Evolutionary conservation across 2,329 filamentous ascomycete species (phyloP).

Genomic region (Fusarium zealandicum): DNA sequence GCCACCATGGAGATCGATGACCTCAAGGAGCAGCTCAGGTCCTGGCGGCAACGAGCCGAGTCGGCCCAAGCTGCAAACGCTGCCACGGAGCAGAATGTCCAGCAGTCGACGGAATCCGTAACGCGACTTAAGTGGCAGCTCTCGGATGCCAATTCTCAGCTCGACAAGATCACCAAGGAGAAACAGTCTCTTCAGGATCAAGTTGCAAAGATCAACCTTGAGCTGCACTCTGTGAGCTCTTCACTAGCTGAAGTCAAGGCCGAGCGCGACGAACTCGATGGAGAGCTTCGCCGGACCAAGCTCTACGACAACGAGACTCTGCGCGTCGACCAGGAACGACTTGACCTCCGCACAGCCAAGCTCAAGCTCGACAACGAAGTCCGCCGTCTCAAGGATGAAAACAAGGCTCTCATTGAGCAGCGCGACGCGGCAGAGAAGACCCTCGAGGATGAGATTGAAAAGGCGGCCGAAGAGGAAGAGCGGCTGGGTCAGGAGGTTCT

Average conservation of each 20-base stretch:
- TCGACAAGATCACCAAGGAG: conserved; percentile 65
- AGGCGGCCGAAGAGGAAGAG: conserved; percentile 70
- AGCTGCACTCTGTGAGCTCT: conserved; percentile 65
- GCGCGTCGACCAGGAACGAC: conserved; percentile 71
- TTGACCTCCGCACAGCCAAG: conserved; percentile 72
- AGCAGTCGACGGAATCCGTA: conserved; percentile 52
- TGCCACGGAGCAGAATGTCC: conserved; percentile 45
- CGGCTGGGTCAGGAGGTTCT: conserved; percentile 64
- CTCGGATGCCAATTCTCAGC: conserved; percentile 63
- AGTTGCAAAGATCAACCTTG: conserved; percentile 63
- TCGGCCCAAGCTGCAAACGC: conserved; percentile 40
- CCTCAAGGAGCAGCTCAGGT: conserved; percentile 33
- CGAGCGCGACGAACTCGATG: conserved; percentile 72
- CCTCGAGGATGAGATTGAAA: conserved; percentile 70
- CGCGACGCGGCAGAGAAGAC: conserved; percentile 67
- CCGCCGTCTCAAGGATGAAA: conserved; percentile 70
- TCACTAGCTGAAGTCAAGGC: conserved; percentile 65
- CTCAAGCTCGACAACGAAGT: conserved; percentile 73
- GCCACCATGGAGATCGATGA: conserved; percentile 42
- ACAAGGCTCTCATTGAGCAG: conserved; percentile 62
- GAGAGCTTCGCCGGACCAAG: conserved; percentile 62
- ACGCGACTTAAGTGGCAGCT: conserved; percentile 64
- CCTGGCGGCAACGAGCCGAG: conserved; percentile 39
- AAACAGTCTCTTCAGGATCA: conserved; percentile 70
- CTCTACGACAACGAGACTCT: conserved; percentile 66